Evolutionary conservation across 345 rosid species (phyloP).

Genomic region (Raphanus raphanistrum): DNA sequence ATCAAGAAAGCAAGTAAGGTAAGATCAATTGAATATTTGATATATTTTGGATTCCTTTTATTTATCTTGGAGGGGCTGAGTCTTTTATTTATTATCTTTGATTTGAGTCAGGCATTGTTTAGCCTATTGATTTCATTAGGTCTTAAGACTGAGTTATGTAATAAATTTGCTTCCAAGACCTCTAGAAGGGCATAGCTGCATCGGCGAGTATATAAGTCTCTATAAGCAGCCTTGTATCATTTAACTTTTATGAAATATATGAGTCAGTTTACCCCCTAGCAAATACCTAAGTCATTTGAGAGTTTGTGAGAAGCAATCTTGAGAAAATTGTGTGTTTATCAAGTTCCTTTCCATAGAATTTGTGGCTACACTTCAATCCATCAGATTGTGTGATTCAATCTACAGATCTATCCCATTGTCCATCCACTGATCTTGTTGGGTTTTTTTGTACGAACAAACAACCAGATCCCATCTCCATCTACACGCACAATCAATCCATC

Average conservation of each 20-base stretch:
- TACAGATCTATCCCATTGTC: not conserved
- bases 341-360: not conserved
- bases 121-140: not conserved
- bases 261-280: not conserved
- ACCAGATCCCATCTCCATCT: not conserved
- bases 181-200: too few relatives aligned
- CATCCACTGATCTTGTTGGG: not conserved
- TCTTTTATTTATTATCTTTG: not conserved
- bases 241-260: not conserved
- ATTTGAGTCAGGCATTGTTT: not conserved
- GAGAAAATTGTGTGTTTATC: not conserved
- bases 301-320: not conserved
- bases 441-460: not conserved
- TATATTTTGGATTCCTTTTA: too few relatives aligned
- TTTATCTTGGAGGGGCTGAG: not conserved
- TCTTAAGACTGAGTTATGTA: not conserved
- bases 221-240: not conserved
- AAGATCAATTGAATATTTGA: not conserved
- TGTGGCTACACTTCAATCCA: not conserved
- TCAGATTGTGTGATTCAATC: not conserved
- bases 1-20: too few relatives aligned
- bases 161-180: not conserved
- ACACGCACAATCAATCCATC: not conserved
- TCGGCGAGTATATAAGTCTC: too few relatives aligned
- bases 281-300: not conserved